A percentile compares a stretch with the other conserved stretches of the same genome.
Conservation (phyloP, 2,329 filamentous ascomycete genomes). For the Botrytis sinoallii region DNA sequence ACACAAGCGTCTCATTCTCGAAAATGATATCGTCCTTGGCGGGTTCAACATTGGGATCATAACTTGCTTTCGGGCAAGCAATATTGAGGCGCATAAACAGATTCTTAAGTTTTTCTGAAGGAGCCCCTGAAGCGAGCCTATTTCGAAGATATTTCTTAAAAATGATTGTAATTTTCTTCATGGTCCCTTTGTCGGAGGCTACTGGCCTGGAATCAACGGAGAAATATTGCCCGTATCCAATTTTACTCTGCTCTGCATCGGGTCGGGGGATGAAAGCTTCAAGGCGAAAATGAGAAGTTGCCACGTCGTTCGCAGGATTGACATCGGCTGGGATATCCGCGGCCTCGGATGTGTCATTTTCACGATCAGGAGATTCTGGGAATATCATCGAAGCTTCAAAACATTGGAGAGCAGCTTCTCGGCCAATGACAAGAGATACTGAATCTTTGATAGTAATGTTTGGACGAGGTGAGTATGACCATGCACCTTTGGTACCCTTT, state of each 20-base stretch:
- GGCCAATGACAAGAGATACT: slow-evolving; percentile 60
- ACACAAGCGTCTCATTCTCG: slow-evolving; percentile 48
- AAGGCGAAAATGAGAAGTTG: slow-evolving; percentile 43
- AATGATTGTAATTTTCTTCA: slow-evolving; percentile 55
- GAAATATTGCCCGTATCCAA: slow-evolving; percentile 56
- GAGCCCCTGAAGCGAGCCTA: slow-evolving; percentile 25
- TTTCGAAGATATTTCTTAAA: slow-evolving; percentile 51
- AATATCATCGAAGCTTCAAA: slow-evolving; percentile 38
- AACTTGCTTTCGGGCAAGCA: slow-evolving; percentile 56
- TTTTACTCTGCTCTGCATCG: slow-evolving; percentile 44
- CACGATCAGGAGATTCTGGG: slow-evolving; percentile 21
- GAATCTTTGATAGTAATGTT: slow-evolving; percentile 53
- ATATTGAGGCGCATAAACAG: slow-evolving; percentile 65
- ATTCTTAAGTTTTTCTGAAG: slow-evolving; percentile 42
- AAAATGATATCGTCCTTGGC: slow-evolving; percentile 72
- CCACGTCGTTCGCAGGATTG: background rate
- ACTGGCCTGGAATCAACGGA: slow-evolving; percentile 69
- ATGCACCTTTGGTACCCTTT: slow-evolving; percentile 50
- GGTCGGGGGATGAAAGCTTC: slow-evolving; percentile 57
- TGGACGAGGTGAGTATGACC: slow-evolving; percentile 59
- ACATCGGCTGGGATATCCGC: background rate
- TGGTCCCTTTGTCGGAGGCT: slow-evolving; percentile 50
- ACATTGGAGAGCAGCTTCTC: slow-evolving; percentile 54
- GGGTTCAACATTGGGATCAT: slow-evolving; percentile 70
- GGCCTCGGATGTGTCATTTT: background rate